These are phyloP conservation scores for Penicillium egyptiacum DNA, from an alignment of 495 filamentous ascomycete genomes.

Conservation along the genomic window DNA sequence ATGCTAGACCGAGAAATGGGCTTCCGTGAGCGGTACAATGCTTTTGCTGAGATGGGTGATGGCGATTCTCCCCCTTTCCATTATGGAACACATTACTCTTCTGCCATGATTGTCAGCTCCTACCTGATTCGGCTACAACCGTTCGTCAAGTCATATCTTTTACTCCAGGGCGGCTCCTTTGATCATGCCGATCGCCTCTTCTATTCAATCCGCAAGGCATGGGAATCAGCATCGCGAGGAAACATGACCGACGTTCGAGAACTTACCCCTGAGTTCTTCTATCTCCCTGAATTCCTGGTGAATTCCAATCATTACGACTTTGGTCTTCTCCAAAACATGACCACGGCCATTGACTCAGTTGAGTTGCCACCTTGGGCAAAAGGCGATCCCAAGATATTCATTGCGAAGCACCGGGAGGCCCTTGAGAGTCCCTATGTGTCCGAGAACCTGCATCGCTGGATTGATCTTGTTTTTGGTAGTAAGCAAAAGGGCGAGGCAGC, in stretches of 20 bases:
- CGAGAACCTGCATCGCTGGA: slow-evolving; percentile 87
- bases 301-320: slow-evolving; percentile 96
- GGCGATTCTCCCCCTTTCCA: slow-evolving; percentile 78
- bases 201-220: slow-evolving; percentile 87
- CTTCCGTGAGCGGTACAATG: slow-evolving; percentile 78
- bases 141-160: slow-evolving; percentile 93
- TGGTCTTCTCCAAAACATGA: slow-evolving; percentile 76
- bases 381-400: slow-evolving; percentile 92
- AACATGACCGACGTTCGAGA: slow-evolving; percentile 94
- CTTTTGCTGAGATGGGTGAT: slow-evolving; percentile 90
- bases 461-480: slow-evolving; percentile 91
- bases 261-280: slow-evolving; percentile 95
- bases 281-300: slow-evolving; percentile 85
- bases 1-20: slow-evolving; percentile 68
- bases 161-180: slow-evolving; percentile 95
- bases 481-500: slow-evolving; percentile 95
- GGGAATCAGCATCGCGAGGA: slow-evolving; percentile 83
- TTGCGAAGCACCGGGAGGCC: slow-evolving; percentile 90
- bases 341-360: slow-evolving; percentile 78
- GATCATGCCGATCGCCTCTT: slow-evolving; percentile 95
- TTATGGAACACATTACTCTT: slow-evolving; percentile 98
- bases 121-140: slow-evolving; percentile 94
- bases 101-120: slow-evolving; percentile 96
- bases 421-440: slow-evolving; percentile 94
- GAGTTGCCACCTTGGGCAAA: slow-evolving; percentile 93